phyloP scores from a whole-genome alignment of 2,329 filamentous ascomycete genomes.

The Epichloe gansuensis region DNA sequence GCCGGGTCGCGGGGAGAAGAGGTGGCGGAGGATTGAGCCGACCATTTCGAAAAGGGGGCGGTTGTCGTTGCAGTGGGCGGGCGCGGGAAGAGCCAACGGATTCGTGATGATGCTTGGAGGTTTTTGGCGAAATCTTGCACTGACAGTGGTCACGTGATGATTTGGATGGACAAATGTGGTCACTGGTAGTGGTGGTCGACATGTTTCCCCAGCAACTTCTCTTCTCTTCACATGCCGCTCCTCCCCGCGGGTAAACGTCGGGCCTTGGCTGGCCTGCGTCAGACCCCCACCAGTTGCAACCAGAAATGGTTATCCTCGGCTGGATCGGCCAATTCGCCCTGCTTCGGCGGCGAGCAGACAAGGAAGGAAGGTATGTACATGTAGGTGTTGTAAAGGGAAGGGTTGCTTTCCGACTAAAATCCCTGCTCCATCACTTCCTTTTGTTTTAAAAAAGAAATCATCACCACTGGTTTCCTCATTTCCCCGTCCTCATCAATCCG shows the following conservation, averaged over 20 bases:
- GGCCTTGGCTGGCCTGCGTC: not conserved
- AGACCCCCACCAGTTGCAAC: not conserved
- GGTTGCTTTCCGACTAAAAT: not conserved
- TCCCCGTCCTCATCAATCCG: too few relatives aligned
- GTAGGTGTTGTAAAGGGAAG: not conserved
- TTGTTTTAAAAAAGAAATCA: too few relatives aligned
- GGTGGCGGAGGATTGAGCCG: constrained; percentile 22
- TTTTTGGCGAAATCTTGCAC: not conserved
- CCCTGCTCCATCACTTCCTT: too few relatives aligned
- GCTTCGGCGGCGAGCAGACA: not conserved
- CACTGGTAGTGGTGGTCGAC: too few relatives aligned
- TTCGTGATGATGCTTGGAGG: too few relatives aligned
- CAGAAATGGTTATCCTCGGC: constrained; percentile 16
- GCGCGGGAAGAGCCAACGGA: too few relatives aligned
- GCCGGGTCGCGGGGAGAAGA: constrained; percentile 22
- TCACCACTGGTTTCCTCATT: too few relatives aligned
- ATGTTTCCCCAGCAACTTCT: too few relatives aligned
- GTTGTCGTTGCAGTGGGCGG: too few relatives aligned
- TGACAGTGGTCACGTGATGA: not conserved
- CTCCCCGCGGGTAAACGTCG: not conserved
- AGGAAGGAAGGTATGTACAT: too few relatives aligned
- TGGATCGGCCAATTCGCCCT: constrained; percentile 4
- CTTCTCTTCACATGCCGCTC: constrained; percentile 3
- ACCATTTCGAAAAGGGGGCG: constrained; percentile 14
- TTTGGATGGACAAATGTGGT: too few relatives aligned